Base-by-base conservation (phyloP, 169 alveolate genomes). In the Ichthyophthirius multifiliis region DNA sequence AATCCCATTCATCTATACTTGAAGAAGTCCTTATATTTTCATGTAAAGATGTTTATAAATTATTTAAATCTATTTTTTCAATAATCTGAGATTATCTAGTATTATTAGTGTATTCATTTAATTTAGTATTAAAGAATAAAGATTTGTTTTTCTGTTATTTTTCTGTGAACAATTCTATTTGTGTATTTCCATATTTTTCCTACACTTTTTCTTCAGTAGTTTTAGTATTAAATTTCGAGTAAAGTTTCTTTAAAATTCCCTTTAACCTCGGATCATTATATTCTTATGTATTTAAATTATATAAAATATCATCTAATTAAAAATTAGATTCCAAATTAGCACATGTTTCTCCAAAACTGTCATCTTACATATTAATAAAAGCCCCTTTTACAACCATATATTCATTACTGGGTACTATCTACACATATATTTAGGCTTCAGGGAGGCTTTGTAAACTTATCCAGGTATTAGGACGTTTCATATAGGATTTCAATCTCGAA, bases 1-100 rank as follows among this genome's bases (percentile, higher is more conserved):
- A 81, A 13, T 73, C 82, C 45, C 71, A 81, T 30, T 34, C 44
- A 71, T 81, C 82, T 32, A 81, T 20, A 23, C 31, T 55, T 10
- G 71, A 27, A 0, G 31, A 34, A 7, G 71, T 39, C n/a, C n/a
- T n/a, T n/a, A n/a, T n/a, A n/a, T n/a, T n/a, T n/a, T n/a, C n/a
- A n/a, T n/a, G n/a, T n/a, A n/a, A n/a, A n/a, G n/a, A n/a, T n/a
- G n/a, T n/a, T n/a, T n/a, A n/a, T n/a, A n/a, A n/a, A n/a, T n/a
- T n/a, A n/a, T n/a, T n/a, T n/a, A n/a, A n/a, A n/a, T n/a, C n/a
- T n/a, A n/a, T n/a, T n/a, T n/a, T n/a, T n/a, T n/a, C n/a, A n/a
- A n/a, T n/a, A n/a, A n/a, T n/a, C n/a, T n/a, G n/a, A n/a, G n/a
- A n/a, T n/a, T n/a, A n/a, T n/a, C n/a, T n/a, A n/a, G n/a, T n/a